Base-by-base conservation (phyloP, 2,329 filamentous ascomycete species). In the Pseudocercospora pini-densiflorae region DNA sequence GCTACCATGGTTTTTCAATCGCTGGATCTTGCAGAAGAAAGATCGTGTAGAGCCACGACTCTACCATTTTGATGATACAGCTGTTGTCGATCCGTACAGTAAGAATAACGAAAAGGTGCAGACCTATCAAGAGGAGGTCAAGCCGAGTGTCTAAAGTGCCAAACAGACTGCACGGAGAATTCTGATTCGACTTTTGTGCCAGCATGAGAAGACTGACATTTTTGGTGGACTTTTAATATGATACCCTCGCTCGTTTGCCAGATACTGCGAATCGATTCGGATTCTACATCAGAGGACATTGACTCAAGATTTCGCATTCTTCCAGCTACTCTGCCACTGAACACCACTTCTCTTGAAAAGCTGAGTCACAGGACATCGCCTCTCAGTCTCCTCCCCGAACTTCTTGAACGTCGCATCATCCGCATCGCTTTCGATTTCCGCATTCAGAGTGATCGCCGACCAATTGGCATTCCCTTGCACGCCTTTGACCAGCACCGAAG, bases 321-420 rank as follows among this genome's bases (percentile, higher is more conserved):
- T 27, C 59, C 60, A 63, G n/a, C 31, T 23, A 21, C 64, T 62
- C 9, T 31, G 45, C 64, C 59, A 66, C 2, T 63, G 51, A 5
- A 62, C 64, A 27, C 59, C 64, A 62, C 64, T 66, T 10, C 60
- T 27, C 53, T 66, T 66, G 16, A 63, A 62, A 53, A 66, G 24
- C 23, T 66, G 64, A 16, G 59, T 60, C 5, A 63, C 59, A 16
- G 59, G 61, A 68, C 63, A 68, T 47, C 66, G 62, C 16, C 66
- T 27, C 36, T 68, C 66, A 2, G 60, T 65, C 66, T 68, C 66
- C 10, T 51, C 60, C n/a, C 59, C 54, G 40, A 63, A 68, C n/a
- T 68, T 45, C 49, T 62, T 55, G 36, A 68, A 68, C 36, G 65
- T 62, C 24, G 31, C 47, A 12, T 60, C 16, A 33, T 57, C 55